phyloP scores from a whole-genome alignment of 257 asterid genomes.

The Forsythia suspensa region DNA sequence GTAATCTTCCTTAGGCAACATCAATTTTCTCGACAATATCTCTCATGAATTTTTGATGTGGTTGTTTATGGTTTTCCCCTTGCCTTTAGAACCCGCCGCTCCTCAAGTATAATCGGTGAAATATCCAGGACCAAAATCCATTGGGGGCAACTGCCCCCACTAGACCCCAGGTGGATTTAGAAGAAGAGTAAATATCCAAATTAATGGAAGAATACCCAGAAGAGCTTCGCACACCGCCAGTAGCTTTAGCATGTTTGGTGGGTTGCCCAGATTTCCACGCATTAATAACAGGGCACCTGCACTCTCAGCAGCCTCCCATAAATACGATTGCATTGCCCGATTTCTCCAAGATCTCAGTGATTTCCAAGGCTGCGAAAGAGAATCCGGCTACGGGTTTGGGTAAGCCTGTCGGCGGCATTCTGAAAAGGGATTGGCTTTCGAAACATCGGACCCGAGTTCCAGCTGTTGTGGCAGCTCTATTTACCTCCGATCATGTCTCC shows the following conservation, averaged over 20 bases:
- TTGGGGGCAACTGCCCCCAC: no score
- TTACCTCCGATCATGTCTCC: conserved; percentile 60
- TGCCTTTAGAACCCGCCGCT: no score
- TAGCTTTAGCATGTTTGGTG: conserved; percentile 64
- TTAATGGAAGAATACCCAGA: conserved; percentile 91
- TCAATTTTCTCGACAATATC: no score
- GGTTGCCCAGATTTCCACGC: conserved; percentile 87
- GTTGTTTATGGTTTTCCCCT: no score
- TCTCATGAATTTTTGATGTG: no score
- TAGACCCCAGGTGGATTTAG: no score
- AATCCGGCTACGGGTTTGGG: conserved; percentile 22
- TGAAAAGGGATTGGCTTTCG: conserved; percentile 78
- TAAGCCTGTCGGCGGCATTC: conserved; percentile 53
- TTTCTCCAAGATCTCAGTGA: conserved; percentile 80
- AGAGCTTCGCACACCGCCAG: conserved; percentile 95
- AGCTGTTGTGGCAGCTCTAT: conserved; percentile 80
- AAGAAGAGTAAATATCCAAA: not conserved
- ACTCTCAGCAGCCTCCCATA: conserved; percentile 81
- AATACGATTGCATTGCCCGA: conserved; percentile 92
- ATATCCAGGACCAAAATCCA: no score
- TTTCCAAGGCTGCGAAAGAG: conserved; percentile 58
- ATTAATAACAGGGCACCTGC: conserved; percentile 75
- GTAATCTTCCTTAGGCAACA: no score
- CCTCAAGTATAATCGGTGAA: no score
- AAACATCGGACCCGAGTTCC: conserved; percentile 96